phyloP scores from a whole-genome alignment of 1,139 yeast genomes.

The Scheffersomyces titani region DNA sequence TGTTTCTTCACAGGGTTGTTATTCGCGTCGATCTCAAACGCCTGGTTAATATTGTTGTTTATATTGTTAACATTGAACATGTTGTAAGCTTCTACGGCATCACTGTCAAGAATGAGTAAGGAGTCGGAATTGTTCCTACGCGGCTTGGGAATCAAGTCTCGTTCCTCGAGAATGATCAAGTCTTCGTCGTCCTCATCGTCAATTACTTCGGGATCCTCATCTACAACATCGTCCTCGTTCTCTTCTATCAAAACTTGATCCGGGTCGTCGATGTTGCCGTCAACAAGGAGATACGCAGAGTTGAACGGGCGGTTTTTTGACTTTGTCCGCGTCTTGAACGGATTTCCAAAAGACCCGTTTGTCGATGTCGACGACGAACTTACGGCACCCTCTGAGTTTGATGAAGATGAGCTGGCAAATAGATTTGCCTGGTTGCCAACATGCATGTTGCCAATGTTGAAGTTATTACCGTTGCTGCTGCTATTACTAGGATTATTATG shows the following conservation, averaged over 20 bases:
- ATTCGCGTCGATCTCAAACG: slow-evolving; percentile 13
- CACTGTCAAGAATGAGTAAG: slow-evolving; percentile 36
- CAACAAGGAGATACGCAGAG: neutral
- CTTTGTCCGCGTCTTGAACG: neutral
- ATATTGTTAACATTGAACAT: slow-evolving; percentile 36
- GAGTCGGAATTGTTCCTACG: slow-evolving; percentile 38
- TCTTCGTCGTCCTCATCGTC: slow-evolving; percentile 18
- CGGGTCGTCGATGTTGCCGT: neutral
- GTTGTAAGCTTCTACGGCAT: slow-evolving; percentile 47
- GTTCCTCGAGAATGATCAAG: slow-evolving; percentile 19
- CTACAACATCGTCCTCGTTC: slow-evolving; percentile 10
- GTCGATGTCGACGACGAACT: neutral
- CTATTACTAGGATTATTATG: neutral
- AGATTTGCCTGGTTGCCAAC: neutral
- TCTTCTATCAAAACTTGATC: slow-evolving; percentile 1
- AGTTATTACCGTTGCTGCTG: slow-evolving; percentile 3
- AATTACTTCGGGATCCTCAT: slow-evolving; percentile 7
- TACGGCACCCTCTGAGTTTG: neutral
- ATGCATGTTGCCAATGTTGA: neutral
- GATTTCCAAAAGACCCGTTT: neutral
- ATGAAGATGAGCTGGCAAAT: neutral
- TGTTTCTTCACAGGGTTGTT: slow-evolving; percentile 42
- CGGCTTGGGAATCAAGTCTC: slow-evolving; percentile 13
- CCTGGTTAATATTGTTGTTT: slow-evolving; percentile 9
- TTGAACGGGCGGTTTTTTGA: neutral